Base-by-base conservation (phyloP, 306 rosid species). In the Ceratonia siliqua region DNA sequence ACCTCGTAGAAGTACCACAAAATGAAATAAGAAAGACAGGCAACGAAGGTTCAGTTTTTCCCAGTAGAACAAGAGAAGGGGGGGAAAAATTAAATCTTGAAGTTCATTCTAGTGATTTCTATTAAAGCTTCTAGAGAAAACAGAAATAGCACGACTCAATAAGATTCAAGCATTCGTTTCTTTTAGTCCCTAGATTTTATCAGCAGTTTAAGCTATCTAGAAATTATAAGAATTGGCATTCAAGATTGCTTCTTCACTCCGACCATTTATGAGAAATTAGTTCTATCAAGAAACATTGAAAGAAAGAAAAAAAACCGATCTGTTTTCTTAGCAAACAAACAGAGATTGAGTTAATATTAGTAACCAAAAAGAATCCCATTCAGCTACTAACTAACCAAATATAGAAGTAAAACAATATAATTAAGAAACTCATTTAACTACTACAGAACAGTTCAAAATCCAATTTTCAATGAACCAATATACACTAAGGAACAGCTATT, bases 221-320 rank as follows among this genome's bases (percentile, higher is more conserved):
- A 42, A 65, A 65, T 42, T 56, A 18, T 30, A 66, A 45, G 72
- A 27, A 66, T 1, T n/a, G 4, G 24, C 72, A 8, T 41, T 39
- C 58, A 67, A 43, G 20, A 25, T 39, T 65, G 18, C 21, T 62
- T 28, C 22, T 41, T 54, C 68, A 62, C 65, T 3, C 30, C 46
- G 13, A 36, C 20, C 72, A 50, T 45, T 8, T 7, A 3, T 12
- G 35, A 53, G 36, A 72, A 54, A 41, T 6, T 13, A 49, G 14
- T n/a, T 48, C 38, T 17, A 42, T 42, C 25, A 79, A 18, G 75
- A 38, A 39, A 69, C 28, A 24, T 0, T 35, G 43, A 65, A 66
- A 52, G 49, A 64, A 32, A 21, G 43, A 22, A 28, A 28, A 28
- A 2, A 28, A 28, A 4, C 4, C 32, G 2, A 2, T 28, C 4